Percentiles rank a stretch among this genome's conserved stretches.
Evolutionary conservation across 1,284 basidiomycete genomes (phyloP).

Genomic region (Cerrena zonata): DNA sequence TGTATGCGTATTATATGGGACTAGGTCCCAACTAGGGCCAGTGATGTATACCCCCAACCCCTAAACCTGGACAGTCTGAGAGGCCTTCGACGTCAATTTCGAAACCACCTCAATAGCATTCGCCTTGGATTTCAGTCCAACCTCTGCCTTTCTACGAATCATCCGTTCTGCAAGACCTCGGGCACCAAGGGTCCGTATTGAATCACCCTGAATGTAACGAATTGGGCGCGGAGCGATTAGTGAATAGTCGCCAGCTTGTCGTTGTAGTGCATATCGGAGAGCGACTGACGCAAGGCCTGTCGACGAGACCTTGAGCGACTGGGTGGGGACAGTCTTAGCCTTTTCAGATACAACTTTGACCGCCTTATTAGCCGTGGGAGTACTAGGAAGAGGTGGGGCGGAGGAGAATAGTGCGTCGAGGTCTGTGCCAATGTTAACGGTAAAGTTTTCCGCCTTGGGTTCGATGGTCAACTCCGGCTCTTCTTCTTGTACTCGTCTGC

Average conservation of each 20-base stretch:
- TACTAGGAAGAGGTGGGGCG: not conserved
- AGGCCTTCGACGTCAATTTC: not conserved
- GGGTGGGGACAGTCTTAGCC: not conserved
- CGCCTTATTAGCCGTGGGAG: not conserved
- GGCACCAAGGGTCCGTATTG: conserved; percentile 13
- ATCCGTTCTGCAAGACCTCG: conserved; percentile 10
- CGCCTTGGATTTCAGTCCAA: conserved; percentile 10
- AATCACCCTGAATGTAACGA: conserved; percentile 7
- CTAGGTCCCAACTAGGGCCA: not conserved
- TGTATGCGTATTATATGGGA: conserved; percentile 13
- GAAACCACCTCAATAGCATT: conserved; percentile 17
- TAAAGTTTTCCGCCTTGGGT: not conserved
- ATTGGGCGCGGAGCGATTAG: conserved; percentile 30
- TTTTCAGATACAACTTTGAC: no score
- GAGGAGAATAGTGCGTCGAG: not conserved
- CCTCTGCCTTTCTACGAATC: conserved; percentile 7
- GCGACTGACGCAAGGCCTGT: not conserved
- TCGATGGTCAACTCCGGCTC: not conserved
- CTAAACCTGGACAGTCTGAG: not conserved
- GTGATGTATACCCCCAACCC: not conserved
- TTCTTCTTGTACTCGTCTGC: not conserved
- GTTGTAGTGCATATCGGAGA: conserved; percentile 30
- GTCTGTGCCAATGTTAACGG: not conserved
- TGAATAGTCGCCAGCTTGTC: conserved; percentile 46
- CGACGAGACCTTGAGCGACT: not conserved